A percentile compares a stretch with the other conserved stretches of the same genome.
phyloP scores from a whole-genome alignment of 345 rosid species.

The Populus pruinosa region DNA sequence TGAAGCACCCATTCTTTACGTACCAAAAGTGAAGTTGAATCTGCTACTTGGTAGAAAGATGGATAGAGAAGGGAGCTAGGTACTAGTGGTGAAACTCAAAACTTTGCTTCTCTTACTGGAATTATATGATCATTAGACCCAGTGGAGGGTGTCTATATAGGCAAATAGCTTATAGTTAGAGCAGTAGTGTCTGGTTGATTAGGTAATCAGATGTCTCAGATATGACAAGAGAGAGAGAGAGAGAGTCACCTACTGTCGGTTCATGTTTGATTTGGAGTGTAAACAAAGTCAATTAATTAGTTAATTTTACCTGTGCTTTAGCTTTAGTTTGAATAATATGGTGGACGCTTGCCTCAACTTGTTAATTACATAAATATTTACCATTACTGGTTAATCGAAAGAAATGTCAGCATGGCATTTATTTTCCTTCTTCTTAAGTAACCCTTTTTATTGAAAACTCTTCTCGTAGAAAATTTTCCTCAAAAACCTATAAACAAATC shows the following conservation, averaged over 20 bases:
- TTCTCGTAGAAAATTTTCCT: neutral
- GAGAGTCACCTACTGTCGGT: constrained; percentile 28
- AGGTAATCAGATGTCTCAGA: constrained; percentile 10
- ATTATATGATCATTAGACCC: neutral
- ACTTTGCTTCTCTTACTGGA: neutral
- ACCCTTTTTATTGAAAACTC: neutral
- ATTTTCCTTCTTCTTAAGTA: neutral
- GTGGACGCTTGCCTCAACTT: neutral
- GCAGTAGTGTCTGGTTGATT: constrained; percentile 16
- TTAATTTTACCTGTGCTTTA: constrained; percentile 4
- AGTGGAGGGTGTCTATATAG: constrained; percentile 19
- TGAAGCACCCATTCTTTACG: constrained; percentile 20
- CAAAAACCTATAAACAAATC: neutral
- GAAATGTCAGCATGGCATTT: neutral
- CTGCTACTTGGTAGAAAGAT: neutral
- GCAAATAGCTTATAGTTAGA: neutral
- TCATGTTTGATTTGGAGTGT: constrained; percentile 37
- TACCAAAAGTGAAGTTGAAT: too few relatives aligned
- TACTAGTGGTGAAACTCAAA: neutral
- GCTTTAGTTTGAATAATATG: neutral
- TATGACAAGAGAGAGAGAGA: constrained; percentile 2
- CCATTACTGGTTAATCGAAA: neutral
- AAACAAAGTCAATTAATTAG: constrained; percentile 33
- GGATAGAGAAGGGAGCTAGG: neutral
- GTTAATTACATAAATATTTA: neutral